Evolutionary conservation across 176 grass and related monocot genomes (phyloP), one percentile per base, ranked within the genome.

Genomic region (Tillandsia fasciculata): DNA sequence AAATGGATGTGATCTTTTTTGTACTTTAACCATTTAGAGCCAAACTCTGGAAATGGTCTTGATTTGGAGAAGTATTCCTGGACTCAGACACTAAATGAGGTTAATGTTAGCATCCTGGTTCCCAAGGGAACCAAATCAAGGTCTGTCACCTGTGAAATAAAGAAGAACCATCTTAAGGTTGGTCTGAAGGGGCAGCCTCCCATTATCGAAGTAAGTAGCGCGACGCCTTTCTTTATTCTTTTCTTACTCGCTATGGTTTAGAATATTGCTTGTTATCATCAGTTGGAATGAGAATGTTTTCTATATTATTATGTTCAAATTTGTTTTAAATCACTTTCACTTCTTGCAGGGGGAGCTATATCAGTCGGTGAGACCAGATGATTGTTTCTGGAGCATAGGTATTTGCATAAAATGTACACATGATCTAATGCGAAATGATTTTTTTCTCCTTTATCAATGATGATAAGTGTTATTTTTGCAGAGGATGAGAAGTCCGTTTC

Each of bases 331-430:
- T 61, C 17, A 26, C 8, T 49, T 76, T 66, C 12, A 24, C 68
- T 72, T 70, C 11, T 76, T 67, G 15, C 82, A 99, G 94, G 94
- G 89, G 12, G 89, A 90, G 47, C 94, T 99, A 52, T 67, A 75
- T 78, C 83, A 93, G 2, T 66, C 87, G 67, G 82, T 93, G 26
- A 99, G 86, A 83, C 77, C 75, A 33, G 94, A 99, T 20, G 94
- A 99, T 68, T 90, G 86, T 70, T 96, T 96, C 81, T 96, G 92
- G 92, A 96, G 92, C 70, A 88, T 96, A 78, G 92, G 92, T 96
- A 80, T 52, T 15, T 71, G 33, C 9, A 78, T 54, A 68, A 29
- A 48, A 28, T 24, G 26, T 14, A 29, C 12, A 12, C 48, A 24
- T 50, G 13, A 17, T 71, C 12, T 11, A 23, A 22, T 54, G 20